Evolutionary conservation across 352 stramenopile genomes (phyloP).

Genomic region (Thraustotheca clavata): DNA sequence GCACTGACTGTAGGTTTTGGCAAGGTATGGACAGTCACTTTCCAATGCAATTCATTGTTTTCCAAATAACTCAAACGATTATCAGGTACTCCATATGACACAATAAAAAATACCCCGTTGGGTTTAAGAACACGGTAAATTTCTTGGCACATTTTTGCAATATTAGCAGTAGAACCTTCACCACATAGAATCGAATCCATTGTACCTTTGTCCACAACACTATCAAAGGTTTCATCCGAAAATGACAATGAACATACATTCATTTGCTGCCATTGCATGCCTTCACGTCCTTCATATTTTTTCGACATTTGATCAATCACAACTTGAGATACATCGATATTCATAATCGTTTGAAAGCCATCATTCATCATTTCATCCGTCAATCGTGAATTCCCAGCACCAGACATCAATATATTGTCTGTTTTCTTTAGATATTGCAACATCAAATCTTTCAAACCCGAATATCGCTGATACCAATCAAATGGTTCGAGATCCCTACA

Average conservation of each 20-base stretch:
- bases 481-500: constrained; percentile 88
- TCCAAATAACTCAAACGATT: constrained; percentile 95
- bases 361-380: constrained; percentile 96
- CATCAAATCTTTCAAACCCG: constrained; percentile 83
- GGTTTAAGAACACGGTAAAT: constrained; percentile 92
- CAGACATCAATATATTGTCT: constrained; percentile 89
- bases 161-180: constrained; percentile 92
- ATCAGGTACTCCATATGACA: constrained; percentile 93
- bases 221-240: constrained; percentile 91
- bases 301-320: constrained; percentile 92
- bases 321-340: constrained; percentile 93
- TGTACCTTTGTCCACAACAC: constrained; percentile 92
- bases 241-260: constrained; percentile 92
- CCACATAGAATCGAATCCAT: constrained; percentile 94
- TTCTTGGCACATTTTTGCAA: constrained; percentile 94
- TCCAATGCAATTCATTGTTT: constrained; percentile 94
- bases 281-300: constrained; percentile 90
- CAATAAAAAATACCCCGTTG: constrained; percentile 91
- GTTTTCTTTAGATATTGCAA: constrained; percentile 92
- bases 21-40: constrained; percentile 91
- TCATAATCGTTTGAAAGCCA: constrained; percentile 91
- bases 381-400: constrained; percentile 89
- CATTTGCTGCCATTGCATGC: constrained; percentile 93
- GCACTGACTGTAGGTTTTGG: constrained; percentile 93
- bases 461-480: constrained; percentile 92